Base-by-base conservation (phyloP, 108 stramenopile genomes). In the Chaetoceros muelleri region DNA sequence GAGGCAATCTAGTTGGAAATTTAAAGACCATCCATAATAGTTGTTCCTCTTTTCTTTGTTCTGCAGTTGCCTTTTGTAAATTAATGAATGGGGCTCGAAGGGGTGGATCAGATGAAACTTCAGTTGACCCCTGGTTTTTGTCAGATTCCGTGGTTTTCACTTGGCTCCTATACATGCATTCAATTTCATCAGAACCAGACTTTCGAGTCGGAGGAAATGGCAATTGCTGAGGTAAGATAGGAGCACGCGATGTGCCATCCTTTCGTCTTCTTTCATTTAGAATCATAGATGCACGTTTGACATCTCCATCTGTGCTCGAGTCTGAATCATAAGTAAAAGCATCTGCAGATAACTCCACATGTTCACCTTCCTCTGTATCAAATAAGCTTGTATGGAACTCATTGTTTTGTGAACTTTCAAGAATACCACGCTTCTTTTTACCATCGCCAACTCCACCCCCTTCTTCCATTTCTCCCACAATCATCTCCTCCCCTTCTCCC, bases 271-370 rank as follows among this genome's bases (percentile, higher is more conserved):
- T 18, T 49, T 45, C 24, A 25, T 8, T n/a, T 10, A 40, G 13
- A 10, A 40, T 40, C 13, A 13, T 13, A 40, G 49, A 25, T 24
- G 24, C 49, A 51, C 49, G 34, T 40, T 40, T 40, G 5, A 13
- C 49, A 26, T 51, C 49, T 24, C 65, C 80, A 48, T 87, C 88
- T 10, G 40, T 46, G 57, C 85, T 86, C 3, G 88, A 86, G 71
- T 90, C 88, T 10, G 85, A 84, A 67, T 90, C 88, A 57, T 90
- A 90, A 48, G 69, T 71, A 56, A 53, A 73, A 10, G 65, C 74
- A 30, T 70, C 78, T 2, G 58, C 44, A 19, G 50, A 29, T 17
- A 45, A 70, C 49, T 2, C 48, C 23, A 59, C 21, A 24, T 51
- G 40, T 16, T 29, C 59, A 28, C 52, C 30, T 17, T 58, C 74